Percentiles rank a stretch among this genome's conserved stretches.
Evolutionary conservation across 1,284 basidiomycete genomes (phyloP).

Genomic region (Apiotrichum gracile): DNA sequence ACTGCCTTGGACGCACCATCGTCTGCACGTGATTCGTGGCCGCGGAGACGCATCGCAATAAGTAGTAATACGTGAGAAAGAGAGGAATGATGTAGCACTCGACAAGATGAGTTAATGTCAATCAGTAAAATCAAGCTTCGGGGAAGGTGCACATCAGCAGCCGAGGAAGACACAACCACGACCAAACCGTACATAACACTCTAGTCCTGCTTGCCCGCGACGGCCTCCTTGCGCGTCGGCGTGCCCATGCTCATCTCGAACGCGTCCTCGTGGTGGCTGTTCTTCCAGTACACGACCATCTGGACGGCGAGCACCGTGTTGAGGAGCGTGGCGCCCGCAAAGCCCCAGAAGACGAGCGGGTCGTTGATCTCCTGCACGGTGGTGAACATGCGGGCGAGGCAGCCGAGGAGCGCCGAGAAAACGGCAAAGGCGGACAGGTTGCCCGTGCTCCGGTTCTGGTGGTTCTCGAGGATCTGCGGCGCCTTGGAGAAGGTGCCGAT

Average conservation of each 20-base stretch:
- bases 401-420: conserved; percentile 68
- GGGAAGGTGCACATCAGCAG: no score
- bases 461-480: conserved; percentile 76
- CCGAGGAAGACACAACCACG: no score
- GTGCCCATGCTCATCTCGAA: not conserved
- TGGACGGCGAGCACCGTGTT: conserved; percentile 75
- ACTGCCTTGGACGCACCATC: no score
- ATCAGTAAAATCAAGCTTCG: no score
- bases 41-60: no score
- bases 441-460: conserved; percentile 67
- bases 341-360: conserved; percentile 67
- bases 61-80: no score
- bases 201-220: conserved; percentile 35
- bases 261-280: conserved; percentile 18
- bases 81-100: no score
- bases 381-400: conserved; percentile 81
- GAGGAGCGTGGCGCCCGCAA: conserved; percentile 67
- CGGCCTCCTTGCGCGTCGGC: no score
- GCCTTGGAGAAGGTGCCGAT: conserved; percentile 79
- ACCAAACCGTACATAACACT: no score
- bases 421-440: conserved; percentile 87
- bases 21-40: no score
- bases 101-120: no score
- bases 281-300: conserved; percentile 75
- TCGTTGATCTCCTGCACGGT: conserved; percentile 81